Conservation (phyloP, 805 yeast genomes). For the Wickerhamiella qilinensis region DNA sequence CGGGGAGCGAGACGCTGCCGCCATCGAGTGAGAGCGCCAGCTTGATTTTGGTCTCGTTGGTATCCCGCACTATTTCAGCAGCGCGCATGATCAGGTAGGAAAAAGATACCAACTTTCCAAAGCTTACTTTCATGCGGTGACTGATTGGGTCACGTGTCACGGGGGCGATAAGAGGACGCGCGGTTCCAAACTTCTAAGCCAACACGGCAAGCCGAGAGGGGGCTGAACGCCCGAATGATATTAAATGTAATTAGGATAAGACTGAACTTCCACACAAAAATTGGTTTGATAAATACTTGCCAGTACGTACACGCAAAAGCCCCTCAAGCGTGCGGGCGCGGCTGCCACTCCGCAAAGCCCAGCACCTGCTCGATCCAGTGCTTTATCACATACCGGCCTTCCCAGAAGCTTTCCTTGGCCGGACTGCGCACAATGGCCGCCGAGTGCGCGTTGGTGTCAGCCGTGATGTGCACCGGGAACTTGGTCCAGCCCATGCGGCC, state of each 20-base stretch:
- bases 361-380: slow-evolving; percentile 44
- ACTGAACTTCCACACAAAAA: too few species aligned
- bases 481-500: slow-evolving; percentile 53
- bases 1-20: slow-evolving; percentile 50
- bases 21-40: slow-evolving; percentile 75
- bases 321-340: background rate
- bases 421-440: slow-evolving; percentile 58
- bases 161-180: too few species aligned
- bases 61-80: slow-evolving; percentile 46
- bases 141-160: too few species aligned
- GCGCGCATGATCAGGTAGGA: slow-evolving; percentile 10
- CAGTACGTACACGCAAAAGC: background rate
- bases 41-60: slow-evolving; percentile 90
- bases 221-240: too few species aligned
- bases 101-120: too few species aligned
- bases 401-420: slow-evolving; percentile 38
- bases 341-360: background rate
- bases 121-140: too few species aligned
- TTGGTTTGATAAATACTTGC: too few species aligned
- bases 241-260: too few species aligned
- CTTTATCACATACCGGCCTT: slow-evolving; percentile 50
- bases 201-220: too few species aligned
- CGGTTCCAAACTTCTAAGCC: too few species aligned
- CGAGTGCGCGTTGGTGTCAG: slow-evolving; percentile 58
- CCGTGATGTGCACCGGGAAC: slow-evolving; percentile 50